Evolutionary conservation across 331 rosid species (phyloP).

Genomic region (Malus hybrid): DNA sequence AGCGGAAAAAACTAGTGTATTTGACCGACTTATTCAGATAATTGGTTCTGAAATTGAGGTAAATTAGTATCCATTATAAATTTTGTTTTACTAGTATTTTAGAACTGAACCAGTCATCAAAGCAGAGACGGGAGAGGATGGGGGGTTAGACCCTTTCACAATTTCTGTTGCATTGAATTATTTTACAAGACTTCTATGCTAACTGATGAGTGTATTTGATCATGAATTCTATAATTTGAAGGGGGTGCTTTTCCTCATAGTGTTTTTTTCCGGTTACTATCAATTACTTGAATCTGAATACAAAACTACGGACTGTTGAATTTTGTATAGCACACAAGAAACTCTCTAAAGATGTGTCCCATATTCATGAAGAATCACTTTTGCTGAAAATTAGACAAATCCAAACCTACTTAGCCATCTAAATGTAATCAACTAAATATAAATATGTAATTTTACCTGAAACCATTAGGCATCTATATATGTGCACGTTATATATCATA

Average conservation of each 20-base stretch:
- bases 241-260: not conserved
- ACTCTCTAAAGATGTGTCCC: not conserved
- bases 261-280: not conserved
- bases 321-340: not conserved
- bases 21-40: constrained; percentile 70
- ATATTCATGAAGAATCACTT: too few species aligned
- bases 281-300: not conserved
- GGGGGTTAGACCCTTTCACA: not conserved
- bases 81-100: not conserved
- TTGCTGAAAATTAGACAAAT: not conserved
- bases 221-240: not conserved
- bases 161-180: not conserved
- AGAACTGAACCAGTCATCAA: not conserved
- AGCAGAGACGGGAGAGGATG: not conserved
- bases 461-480: not conserved
- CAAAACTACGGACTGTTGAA: not conserved
- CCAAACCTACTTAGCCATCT: not conserved
- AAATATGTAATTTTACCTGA: not conserved
- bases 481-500: not conserved
- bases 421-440: not conserved
- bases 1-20: constrained; percentile 87
- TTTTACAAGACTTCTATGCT: not conserved
- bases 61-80: constrained; percentile 7
- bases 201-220: not conserved
- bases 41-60: constrained; percentile 91